phyloP scores from a whole-genome alignment of 1,284 basidiomycete species.

The Cutaneotrichosporon cavernicola region DNA sequence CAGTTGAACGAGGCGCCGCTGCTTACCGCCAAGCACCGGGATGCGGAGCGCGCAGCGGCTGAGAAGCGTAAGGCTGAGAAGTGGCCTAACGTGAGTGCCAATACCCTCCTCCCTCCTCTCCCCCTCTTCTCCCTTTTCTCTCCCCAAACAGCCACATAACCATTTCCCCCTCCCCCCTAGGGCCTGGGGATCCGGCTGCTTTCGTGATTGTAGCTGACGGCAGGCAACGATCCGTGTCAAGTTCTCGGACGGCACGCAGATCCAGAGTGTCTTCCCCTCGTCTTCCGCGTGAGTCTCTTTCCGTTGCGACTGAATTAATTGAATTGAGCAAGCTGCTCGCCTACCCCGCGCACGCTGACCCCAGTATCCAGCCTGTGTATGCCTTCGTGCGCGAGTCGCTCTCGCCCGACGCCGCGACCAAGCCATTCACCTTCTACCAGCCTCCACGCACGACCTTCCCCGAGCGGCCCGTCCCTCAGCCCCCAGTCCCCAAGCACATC shows the following conservation, averaged over 20 bases:
- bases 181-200: neutral
- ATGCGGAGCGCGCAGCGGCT: constrained; percentile 37
- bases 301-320: neutral
- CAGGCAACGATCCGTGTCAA: constrained; percentile 50
- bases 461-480: constrained; percentile 37
- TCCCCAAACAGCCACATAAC: too few relatives aligned
- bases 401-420: constrained; percentile 25
- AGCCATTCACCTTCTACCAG: constrained; percentile 51
- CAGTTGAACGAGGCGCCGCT: constrained; percentile 47
- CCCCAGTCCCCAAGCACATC: constrained; percentile 24
- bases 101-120: too few relatives aligned
- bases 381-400: constrained; percentile 48
- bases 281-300: constrained; percentile 34
- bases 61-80: constrained; percentile 45
- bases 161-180: neutral
- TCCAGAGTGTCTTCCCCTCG: constrained; percentile 48
- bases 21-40: constrained; percentile 43
- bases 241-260: constrained; percentile 51
- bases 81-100: constrained; percentile 48
- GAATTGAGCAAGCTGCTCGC: too few relatives aligned
- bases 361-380: constrained; percentile 52
- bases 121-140: neutral
- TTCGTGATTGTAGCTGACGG: neutral
- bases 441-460: constrained; percentile 48
- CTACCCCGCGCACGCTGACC: constrained; percentile 1